Evolutionary conservation across 331 rosid species (phyloP).

Genomic region (Quercus lobata): DNA sequence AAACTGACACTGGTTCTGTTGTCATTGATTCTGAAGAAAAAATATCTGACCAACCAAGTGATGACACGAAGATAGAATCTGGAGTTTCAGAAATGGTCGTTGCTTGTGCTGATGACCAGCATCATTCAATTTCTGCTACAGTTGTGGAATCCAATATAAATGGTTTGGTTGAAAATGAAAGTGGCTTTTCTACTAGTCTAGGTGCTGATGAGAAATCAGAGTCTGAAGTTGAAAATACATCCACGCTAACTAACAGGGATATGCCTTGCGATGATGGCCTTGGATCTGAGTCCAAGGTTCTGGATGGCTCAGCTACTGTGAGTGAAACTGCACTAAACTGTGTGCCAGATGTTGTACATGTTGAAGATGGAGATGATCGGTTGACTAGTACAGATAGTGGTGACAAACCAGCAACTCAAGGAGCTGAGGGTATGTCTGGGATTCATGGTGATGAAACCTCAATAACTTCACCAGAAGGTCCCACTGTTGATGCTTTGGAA

Average conservation of each 20-base stretch:
- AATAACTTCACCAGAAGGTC: slow-evolving; percentile 29
- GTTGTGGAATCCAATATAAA: slow-evolving; percentile 2
- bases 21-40: slow-evolving; percentile 6
- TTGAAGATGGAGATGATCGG: slow-evolving; percentile 11
- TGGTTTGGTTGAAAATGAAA: neutral
- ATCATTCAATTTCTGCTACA: slow-evolving; percentile 1
- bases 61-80: slow-evolving; percentile 2
- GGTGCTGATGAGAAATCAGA: slow-evolving; percentile 17
- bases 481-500: slow-evolving; percentile 34
- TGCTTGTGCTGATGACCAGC: slow-evolving; percentile 11
- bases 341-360: slow-evolving; percentile 8
- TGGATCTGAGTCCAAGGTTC: slow-evolving; percentile 14
- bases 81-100: slow-evolving; percentile 6
- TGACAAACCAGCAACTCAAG: neutral
- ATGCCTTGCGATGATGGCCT: slow-evolving; percentile 11
- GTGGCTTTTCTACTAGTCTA: neutral
- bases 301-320: slow-evolving; percentile 5
- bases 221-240: slow-evolving; percentile 18
- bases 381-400: neutral
- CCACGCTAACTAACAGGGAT: slow-evolving; percentile 21
- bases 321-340: slow-evolving; percentile 7
- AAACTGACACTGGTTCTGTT: slow-evolving; percentile 6
- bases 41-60: slow-evolving; percentile 7
- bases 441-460: slow-evolving; percentile 27
- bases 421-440: slow-evolving; percentile 13